phyloP scores from a whole-genome alignment of 768 basidiomycete species.

The Rhodotorula toruloides region DNA sequence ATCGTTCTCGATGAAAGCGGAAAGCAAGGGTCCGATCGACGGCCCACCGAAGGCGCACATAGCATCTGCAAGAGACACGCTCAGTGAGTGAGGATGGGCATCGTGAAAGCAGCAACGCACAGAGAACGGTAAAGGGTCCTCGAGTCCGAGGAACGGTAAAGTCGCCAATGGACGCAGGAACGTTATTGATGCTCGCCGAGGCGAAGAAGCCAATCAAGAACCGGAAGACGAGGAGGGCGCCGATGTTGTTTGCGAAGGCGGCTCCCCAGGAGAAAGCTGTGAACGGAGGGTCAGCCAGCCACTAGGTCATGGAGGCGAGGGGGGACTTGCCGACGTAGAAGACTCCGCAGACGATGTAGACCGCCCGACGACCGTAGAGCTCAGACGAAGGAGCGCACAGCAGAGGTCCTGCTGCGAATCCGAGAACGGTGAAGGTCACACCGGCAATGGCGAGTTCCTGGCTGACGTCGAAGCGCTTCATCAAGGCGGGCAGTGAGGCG shows the following conservation, averaged over 20 bases:
- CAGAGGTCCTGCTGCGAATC: slow-evolving; percentile 33
- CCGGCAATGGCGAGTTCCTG: slow-evolving; percentile 25
- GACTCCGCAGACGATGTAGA: slow-evolving; percentile 42
- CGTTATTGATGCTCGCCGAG: slow-evolving; percentile 48
- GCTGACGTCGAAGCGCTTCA: slow-evolving; percentile 12
- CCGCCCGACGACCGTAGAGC: slow-evolving; percentile 46
- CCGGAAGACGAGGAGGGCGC: slow-evolving; percentile 48
- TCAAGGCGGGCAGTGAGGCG: slow-evolving; percentile 8
- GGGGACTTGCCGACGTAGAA: slow-evolving; percentile 35
- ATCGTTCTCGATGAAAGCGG: slow-evolving; percentile 24
- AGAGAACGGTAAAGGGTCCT: slow-evolving; percentile 3
- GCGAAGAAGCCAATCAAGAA: slow-evolving; percentile 49
- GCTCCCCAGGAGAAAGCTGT: slow-evolving; percentile 48
- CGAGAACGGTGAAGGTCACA: slow-evolving; percentile 28
- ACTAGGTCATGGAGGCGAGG: slow-evolving; percentile 7
- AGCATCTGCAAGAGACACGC: slow-evolving; percentile 1
- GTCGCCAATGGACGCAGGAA: slow-evolving; percentile 45
- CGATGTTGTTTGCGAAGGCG: slow-evolving; percentile 48
- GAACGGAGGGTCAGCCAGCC: too few species aligned
- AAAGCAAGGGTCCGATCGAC: slow-evolving; percentile 20
- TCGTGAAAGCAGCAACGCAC: not conserved
- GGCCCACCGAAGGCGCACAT: slow-evolving; percentile 32
- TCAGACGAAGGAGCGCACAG: slow-evolving; percentile 47
- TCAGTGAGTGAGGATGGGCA: too few species aligned
- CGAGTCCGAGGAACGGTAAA: slow-evolving; percentile 7